These are phyloP conservation scores for Licmophora abbreviata DNA, from an alignment of 108 stramenopile genomes.

Conservation along the genomic window DNA sequence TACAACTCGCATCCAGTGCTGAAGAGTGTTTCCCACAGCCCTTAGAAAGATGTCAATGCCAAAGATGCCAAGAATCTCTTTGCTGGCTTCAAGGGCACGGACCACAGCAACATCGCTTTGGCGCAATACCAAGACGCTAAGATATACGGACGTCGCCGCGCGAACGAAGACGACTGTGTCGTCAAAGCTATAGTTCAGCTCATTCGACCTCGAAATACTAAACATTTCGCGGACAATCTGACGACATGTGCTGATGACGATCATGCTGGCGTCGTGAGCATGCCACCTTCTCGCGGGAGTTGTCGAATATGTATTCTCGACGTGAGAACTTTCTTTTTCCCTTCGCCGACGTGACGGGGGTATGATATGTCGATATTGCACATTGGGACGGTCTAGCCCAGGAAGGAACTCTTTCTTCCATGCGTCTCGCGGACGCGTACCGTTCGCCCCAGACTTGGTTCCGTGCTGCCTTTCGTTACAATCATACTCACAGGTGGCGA, in stretches of 20 bases:
- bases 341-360: too few species aligned
- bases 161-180: conserved; percentile 80
- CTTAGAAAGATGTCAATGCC: conserved; percentile 79
- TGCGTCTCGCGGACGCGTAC: conserved; percentile 20
- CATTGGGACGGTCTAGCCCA: conserved; percentile 24
- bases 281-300: conserved; percentile 71
- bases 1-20: conserved; percentile 86
- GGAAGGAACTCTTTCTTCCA: conserved; percentile 65
- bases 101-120: conserved; percentile 69
- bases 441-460: conserved; percentile 18
- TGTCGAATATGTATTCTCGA: conserved; percentile 25
- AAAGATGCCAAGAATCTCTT: conserved; percentile 81
- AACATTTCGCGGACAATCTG: conserved; percentile 70
- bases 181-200: conserved; percentile 30
- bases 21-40: conserved; percentile 79
- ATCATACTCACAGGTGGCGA: conserved; percentile 78
- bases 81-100: conserved; percentile 56
- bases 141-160: conserved; percentile 74
- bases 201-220: conserved; percentile 31
- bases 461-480: conserved; percentile 45
- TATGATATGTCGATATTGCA: too few species aligned
- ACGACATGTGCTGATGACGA: conserved; percentile 63
- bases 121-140: conserved; percentile 57
- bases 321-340: conserved; percentile 10
- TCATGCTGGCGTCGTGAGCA: conserved; percentile 68